Evolutionary conservation across 345 rosid genomes (phyloP), one percentile per base, ranked within the genome.

Genomic region (Eucalyptus paniculata): DNA sequence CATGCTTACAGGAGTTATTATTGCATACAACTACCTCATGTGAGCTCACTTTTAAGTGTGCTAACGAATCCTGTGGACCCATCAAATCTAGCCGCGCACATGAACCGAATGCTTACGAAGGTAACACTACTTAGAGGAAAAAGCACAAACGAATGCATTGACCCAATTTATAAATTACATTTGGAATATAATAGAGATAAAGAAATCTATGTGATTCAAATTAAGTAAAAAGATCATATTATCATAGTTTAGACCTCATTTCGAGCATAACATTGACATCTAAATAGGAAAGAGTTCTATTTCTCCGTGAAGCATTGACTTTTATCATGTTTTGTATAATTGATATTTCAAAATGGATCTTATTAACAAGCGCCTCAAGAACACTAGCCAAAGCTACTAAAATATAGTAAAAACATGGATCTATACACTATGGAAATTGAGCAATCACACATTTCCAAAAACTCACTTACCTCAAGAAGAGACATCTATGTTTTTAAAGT

Each of bases 41-140:
- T n/a, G 77, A 65, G 6, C 37, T 62, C 69, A 28, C 16, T 62
- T 62, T 62, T 62, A 1, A 28, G 69, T 28, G 18, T 12, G 69
- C 34, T 28, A 62, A 62, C 34, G 69, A 28, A 62, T 62, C 69
- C 7, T 28, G 69, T 65, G 72, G 37, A 15, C 40, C 77, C 77
- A 8, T 65, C 37, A n/a, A n/a, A 65, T n/a, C 12, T 65, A n/a
- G 0, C 3, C 1, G 10, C 77, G 34, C 77, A 65, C 3, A 14
- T 65, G 21, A n/a, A 65, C 77, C 37, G 37, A n/a, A 65, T 65
- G 77, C 40, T 65, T 15, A 2, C 37, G 1, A n/a, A 15, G 3
- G 21, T n/a, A 65, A n/a, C 21, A 8, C 40, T 65, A 7, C 77
- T 65, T 8, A n/a, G 21, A 65, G 40, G 77, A 13, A 65, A 65